A percentile compares a stretch with the other conserved stretches of the same genome.
Evolutionary conservation across 2,329 filamentous ascomycete genomes (phyloP).

Genomic region (Hortaea werneckii): DNA sequence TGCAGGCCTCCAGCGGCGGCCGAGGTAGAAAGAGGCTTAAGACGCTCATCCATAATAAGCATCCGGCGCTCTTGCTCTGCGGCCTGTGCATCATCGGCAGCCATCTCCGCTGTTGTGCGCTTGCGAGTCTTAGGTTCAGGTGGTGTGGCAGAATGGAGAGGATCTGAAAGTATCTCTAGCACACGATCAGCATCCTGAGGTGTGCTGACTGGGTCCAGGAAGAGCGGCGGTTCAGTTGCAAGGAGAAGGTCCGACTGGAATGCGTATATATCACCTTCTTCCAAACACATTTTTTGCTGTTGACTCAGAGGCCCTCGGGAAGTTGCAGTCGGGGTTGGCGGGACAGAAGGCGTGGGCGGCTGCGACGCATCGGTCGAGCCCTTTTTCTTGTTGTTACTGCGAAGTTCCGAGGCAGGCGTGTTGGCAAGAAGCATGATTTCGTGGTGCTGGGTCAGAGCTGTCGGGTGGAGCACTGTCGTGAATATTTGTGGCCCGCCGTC

Average conservation of each 20-base stretch:
- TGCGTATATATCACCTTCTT: constrained; percentile 59
- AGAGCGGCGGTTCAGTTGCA: constrained; percentile 62
- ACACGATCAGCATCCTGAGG: constrained; percentile 60
- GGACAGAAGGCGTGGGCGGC: constrained; percentile 47
- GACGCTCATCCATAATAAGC: constrained; percentile 80
- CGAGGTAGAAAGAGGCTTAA: constrained; percentile 49
- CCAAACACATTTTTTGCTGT: constrained; percentile 62
- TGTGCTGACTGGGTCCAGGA: constrained; percentile 64
- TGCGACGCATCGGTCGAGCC: constrained; percentile 49
- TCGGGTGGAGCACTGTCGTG: constrained; percentile 79
- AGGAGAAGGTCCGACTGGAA: constrained; percentile 69
- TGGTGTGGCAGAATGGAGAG: constrained; percentile 64
- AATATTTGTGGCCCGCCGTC: constrained; percentile 48
- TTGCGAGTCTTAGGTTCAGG: constrained; percentile 84
- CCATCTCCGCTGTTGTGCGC: constrained; percentile 87
- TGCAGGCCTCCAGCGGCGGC: constrained; percentile 65
- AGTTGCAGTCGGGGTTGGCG: constrained; percentile 47
- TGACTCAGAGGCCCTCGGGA: constrained; percentile 58
- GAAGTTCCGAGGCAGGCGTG: constrained; percentile 49
- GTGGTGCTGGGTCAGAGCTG: constrained; percentile 60
- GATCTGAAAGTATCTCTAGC: constrained; percentile 62
- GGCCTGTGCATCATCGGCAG: constrained; percentile 83
- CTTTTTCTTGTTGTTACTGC: constrained; percentile 29
- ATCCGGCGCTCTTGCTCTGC: constrained; percentile 86
- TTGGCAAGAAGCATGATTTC: constrained; percentile 69